Percentiles rank a stretch among this genome's conserved stretches.
These are phyloP conservation scores for Colletotrichum liaoningense DNA, from an alignment of 2,329 filamentous ascomycete species.

Conservation along the genomic window DNA sequence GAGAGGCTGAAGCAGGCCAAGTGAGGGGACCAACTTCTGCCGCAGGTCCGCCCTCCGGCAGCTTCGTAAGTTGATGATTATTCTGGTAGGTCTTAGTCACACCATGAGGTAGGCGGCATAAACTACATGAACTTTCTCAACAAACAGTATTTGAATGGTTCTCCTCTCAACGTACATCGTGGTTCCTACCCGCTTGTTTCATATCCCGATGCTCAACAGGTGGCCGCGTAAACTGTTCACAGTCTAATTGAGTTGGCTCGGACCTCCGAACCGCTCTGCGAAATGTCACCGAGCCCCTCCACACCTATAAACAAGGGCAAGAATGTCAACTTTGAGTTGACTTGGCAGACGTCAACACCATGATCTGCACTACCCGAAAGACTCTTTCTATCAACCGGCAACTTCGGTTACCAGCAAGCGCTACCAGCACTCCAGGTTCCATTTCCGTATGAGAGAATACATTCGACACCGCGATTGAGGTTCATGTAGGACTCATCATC, in stretches of 20 bases:
- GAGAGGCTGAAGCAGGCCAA: background rate
- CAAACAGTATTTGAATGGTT: background rate
- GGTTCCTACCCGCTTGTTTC: background rate
- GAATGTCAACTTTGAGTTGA: background rate
- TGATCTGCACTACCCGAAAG: background rate
- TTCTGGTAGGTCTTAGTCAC: slow-evolving; percentile 7
- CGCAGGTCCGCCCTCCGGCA: background rate
- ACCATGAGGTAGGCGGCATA: background rate
- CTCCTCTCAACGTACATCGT: background rate
- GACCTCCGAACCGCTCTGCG: background rate
- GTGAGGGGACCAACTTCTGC: background rate
- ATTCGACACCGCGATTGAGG: background rate
- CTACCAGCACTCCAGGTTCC: background rate
- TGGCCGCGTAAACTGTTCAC: background rate
- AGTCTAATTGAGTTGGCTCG: background rate
- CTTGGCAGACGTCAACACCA: slow-evolving; percentile 1
- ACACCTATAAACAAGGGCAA: background rate
- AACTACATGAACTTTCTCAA: background rate
- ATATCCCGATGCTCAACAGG: background rate
- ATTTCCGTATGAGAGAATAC: background rate
- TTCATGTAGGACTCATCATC: background rate
- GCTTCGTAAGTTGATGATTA: background rate
- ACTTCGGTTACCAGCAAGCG: background rate
- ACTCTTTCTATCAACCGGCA: background rate
- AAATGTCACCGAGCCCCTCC: background rate